phyloP scores from a whole-genome alignment of 768 basidiomycete species.

The Pisolithus sp. region DNA sequence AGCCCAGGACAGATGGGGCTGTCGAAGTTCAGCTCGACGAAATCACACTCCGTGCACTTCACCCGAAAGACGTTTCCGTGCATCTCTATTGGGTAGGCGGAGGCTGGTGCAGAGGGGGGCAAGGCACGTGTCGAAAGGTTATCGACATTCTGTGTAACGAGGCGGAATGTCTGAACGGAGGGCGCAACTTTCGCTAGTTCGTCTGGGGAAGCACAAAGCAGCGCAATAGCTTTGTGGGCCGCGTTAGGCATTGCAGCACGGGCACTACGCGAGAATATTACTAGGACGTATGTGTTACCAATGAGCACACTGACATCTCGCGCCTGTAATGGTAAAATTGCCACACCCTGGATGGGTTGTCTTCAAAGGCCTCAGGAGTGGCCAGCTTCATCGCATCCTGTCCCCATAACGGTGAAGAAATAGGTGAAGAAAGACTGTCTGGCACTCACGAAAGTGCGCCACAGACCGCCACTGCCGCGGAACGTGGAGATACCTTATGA shows the following conservation, averaged over 20 bases:
- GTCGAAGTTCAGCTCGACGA: no score
- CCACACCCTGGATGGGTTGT: conserved; percentile 48
- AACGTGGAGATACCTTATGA: neutral
- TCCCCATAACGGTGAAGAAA: neutral
- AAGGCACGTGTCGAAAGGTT: conserved; percentile 40
- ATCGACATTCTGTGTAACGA: conserved; percentile 63
- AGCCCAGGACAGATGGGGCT: no score
- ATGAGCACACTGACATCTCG: conserved; percentile 30
- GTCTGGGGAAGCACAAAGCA: neutral
- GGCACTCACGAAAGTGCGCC: conserved; percentile 17
- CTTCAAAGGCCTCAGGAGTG: conserved; percentile 44
- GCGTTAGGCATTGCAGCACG: neutral
- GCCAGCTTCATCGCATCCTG: conserved; percentile 36
- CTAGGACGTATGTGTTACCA: neutral
- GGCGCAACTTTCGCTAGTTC: conserved; percentile 23
- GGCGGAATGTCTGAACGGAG: conserved; percentile 38
- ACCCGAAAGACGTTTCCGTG: conserved; percentile 34
- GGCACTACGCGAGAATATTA: neutral
- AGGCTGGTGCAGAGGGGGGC: neutral
- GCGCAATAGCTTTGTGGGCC: conserved; percentile 5
- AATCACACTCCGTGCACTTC: no score
- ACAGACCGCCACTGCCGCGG: conserved; percentile 42
- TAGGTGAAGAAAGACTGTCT: neutral
- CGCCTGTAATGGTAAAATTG: conserved; percentile 64
- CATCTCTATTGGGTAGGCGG: conserved; percentile 41